Base-by-base conservation (phyloP, 768 basidiomycete genomes). In the Suillus brevipes region DNA sequence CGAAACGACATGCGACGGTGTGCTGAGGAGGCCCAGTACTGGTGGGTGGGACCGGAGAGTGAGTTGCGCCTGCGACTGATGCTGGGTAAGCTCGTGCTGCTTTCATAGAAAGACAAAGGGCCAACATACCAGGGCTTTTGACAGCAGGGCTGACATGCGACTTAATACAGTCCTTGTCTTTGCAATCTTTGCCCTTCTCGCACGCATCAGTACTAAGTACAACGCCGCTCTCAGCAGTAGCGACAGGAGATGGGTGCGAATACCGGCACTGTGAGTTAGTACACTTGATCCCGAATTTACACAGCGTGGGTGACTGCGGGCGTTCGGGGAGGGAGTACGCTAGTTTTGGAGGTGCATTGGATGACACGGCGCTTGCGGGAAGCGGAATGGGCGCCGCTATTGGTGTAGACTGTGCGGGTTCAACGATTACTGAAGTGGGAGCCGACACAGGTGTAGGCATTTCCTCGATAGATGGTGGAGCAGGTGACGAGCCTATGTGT, bases 211-310 rank as follows among this genome's bases (percentile, higher is more conserved):
- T 95, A 70, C 92, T 97, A 63, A 99, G 82, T 2, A 99, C 97
- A 67, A 99, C 85, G 10, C 96, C 97, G 71, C 92, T 95, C 78
- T 97, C 95, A 38, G 91, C 84, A 20, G 97, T 97, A 7, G 97
- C 96, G 4, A 95, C 94, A n/a, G 97, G 97, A 10, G 92, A 95
- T 6, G 97, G 96, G 76, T 99, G 97, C 10, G 94, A 94, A 76
- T 88, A 99, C 20, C 91, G 84, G 76, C 97, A 99, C 55, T 89
- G 83, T 0, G 91, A 83, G 75, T 98, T 97, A 58, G 90, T 91
- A 78, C 97, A 99, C 69, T 95, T 97, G 28, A 90, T 82, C 13
- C 85, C 88, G 68, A 92, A 99, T 79, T 97, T 97, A 87, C 97
- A 99, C 25, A 99, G 82, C 1, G 91, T 93, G 0, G 93, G 93